These are phyloP conservation scores for Dioscorea alata DNA, from an alignment of 106 monocot species.

Conservation along the genomic window DNA sequence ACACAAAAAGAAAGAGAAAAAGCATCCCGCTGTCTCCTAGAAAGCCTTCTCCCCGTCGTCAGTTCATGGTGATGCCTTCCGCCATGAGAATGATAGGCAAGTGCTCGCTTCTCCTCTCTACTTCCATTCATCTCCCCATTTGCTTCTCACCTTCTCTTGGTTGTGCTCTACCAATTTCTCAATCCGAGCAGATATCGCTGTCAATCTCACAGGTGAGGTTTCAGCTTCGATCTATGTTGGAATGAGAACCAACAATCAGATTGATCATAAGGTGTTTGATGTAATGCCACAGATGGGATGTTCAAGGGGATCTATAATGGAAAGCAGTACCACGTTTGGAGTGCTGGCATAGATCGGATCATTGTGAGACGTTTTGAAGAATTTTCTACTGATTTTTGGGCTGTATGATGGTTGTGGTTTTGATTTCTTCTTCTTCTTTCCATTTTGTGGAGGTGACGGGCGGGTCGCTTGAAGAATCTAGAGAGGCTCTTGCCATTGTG, in stretches of 20 bases:
- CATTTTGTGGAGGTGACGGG: slow-evolving; percentile 64
- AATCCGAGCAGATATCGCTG: slow-evolving; percentile 67
- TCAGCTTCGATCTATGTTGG: neutral
- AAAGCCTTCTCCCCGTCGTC: too few relatives aligned
- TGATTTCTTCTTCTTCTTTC: neutral
- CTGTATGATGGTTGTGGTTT: neutral
- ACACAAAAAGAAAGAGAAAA: too few relatives aligned
- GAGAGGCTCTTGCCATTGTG: slow-evolving; percentile 78
- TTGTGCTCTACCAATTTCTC: neutral
- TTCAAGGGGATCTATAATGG: slow-evolving; percentile 98
- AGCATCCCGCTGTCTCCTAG: too few relatives aligned
- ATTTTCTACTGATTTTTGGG: neutral
- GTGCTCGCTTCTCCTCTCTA: neutral
- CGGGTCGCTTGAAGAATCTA: slow-evolving; percentile 83
- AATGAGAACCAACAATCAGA: neutral
- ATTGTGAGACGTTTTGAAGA: slow-evolving; percentile 43
- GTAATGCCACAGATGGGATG: slow-evolving; percentile 60
- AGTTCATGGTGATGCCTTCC: slow-evolving; percentile 12
- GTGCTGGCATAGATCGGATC: slow-evolving; percentile 83
- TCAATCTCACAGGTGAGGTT: slow-evolving; percentile 76
- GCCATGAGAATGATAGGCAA: slow-evolving; percentile 56
- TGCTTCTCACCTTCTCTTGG: neutral
- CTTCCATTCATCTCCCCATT: neutral
- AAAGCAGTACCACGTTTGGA: slow-evolving; percentile 75
- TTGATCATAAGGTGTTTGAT: neutral